Base-by-base conservation (phyloP, 2,329 filamentous ascomycete species). In the Lasiodiplodia hormozganensis region DNA sequence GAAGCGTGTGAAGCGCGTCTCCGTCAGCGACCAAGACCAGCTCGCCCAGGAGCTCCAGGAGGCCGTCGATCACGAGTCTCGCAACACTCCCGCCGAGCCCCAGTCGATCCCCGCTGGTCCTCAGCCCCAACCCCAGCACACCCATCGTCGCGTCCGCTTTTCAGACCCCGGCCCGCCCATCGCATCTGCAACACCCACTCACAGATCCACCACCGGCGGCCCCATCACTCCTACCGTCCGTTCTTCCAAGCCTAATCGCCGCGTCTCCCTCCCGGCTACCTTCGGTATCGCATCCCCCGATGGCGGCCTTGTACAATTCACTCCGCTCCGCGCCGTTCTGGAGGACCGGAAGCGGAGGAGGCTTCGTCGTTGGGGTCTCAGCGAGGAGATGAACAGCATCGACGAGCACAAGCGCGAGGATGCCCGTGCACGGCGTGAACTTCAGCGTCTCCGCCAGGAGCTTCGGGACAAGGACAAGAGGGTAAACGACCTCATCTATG, bases 371-470 rank as follows among this genome's bases (percentile, higher is more conserved):
- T 80, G 74, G 72, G 79, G 79, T 62, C 74, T 80, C 7, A 80
- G 79, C 71, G 79, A 82, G 69, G 78, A 81, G 71, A 76, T 81
- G 60, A 81, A 78, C 67, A 73, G 73, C 36, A 76, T 80, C 62
- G 77, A 80, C 28, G 75, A 78, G 58, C 75, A 80, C 70, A 73
- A 77, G 70, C 77, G 76, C 72, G 72, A 78, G 62, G 77, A 79
- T 68, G 75, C 73, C 70, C 79, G 76, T 74, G 67, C 70, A 16
- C 68, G 69, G 23, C 71, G 74, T 40, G 76, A 77, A 70, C 71
- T 80, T n/a, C 67, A 77, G 16, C 74, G 78, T 53, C 73, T 82
- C 3, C 77, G 75, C 53, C 71, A 74, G 36, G 77, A 82, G 72
- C 76, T 82, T 43, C 70, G 71, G 6, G 75, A 77, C 47, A 79